Base-by-base conservation (phyloP, 2,329 filamentous ascomycete genomes). In the Amesomyces nigricolor region DNA sequence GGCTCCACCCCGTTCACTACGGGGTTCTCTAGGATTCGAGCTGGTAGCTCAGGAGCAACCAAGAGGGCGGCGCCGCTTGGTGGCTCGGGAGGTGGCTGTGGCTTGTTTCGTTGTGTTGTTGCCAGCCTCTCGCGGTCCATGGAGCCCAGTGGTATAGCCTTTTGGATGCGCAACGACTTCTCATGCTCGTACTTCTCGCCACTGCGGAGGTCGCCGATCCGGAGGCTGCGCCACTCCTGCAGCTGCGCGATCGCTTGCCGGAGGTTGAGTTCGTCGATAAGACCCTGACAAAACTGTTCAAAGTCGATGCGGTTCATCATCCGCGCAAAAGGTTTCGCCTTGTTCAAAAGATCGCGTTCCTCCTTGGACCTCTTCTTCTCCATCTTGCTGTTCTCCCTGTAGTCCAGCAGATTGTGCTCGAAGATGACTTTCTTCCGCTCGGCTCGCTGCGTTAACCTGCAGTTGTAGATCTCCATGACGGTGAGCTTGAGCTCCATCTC, bases 401-500 rank as follows among this genome's bases (percentile, higher is more conserved):
- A 99, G 54, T 99, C 92, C 4, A 99, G 78, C 29, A 99, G 77
- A 58, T 88, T 88, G 71, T 99, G 94, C 68, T 97, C 91, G 65
- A 99, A 97, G 5, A 99, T 88, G 49, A 97, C 88, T 74, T 94
- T 95, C 73, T 99, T 99, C 45, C 94, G 82, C 66, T 97, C 92
- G 6, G 92, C 92, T 62, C 94, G 85, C 55, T 91, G 88, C 2
- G 91, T 96, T 16, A 99, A 75, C 4, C 91, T 85, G 56, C 88
- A 87, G 67, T 99, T 99, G 77, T 99, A 99, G 49, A 99, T 95
- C 62, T 96, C 91, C 85, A 99, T 96, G 17, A 99, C 91, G 0
- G 91, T 96, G 74, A 97, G 84, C 77, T 99, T 99, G 45, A 99
- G 80, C 61, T 96, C 91, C 80, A 96, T 95, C 71, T 99, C 94